Evolutionary conservation across 805 yeast genomes (phyloP), one percentile per base, ranked within the genome.

Genomic region (Pichia manshurica): DNA sequence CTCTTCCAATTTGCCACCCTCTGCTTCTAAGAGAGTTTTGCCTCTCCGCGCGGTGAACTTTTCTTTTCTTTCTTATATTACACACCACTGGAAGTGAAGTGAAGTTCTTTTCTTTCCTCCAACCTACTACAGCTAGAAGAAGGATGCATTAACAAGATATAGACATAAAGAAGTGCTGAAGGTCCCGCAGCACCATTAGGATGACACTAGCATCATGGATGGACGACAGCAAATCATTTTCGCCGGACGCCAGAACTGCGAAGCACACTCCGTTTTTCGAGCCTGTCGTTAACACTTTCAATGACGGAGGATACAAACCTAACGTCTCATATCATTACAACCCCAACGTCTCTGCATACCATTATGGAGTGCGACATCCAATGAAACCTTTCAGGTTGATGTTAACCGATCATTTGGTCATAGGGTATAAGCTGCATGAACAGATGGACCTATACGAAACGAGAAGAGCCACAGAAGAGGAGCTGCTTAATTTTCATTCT

Each of bases 311-410:
- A 6, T 71, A 73, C 49, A 68, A 68, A 12, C 81, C 82, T 3
- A 68, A 78, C 59, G 96, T 89, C 1, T 87, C 96, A 8, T 89
- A 89, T 67, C 97, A 89, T 65, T 87, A 77, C 66, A 89, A 89
- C 64, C 86, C 89, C 22, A 79, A 82, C 45, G 95, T 83, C 0
- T 74, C 87, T 1, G 77, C 79, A 54, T 90, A 82, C 65, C 96
- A 90, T 60, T 90, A 87, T 64, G 99, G 99, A 16, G 85, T 87
- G 1, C 78, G 81, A 51, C 99, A 91, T 66, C 99, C 99, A n/a
- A 91, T 91, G 99, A 91, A 91, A 64, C 99, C 99, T 15, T 87
- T 90, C 65, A 71, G 99, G 54, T 71, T 93, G 52, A 84, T 89
- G 90, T 75, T 91, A 39, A 91, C 99, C 0, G 97, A 91, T 67